phyloP scores from a whole-genome alignment of 768 basidiomycete genomes.

The Strobilomyces confusus region DNA sequence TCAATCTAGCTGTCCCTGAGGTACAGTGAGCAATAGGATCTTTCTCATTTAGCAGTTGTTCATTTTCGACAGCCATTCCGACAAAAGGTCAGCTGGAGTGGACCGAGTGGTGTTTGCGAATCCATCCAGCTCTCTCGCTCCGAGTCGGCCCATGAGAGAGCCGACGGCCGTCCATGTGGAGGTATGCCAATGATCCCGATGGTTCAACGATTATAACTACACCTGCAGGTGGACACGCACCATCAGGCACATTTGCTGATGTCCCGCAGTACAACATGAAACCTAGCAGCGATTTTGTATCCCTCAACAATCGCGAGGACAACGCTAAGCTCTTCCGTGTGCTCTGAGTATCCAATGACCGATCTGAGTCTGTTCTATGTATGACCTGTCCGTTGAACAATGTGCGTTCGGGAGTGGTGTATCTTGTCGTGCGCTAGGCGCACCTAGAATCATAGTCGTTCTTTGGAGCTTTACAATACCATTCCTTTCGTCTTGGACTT shows the following conservation, averaged over 20 bases:
- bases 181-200: slow-evolving; percentile 19
- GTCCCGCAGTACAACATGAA: slow-evolving; percentile 22
- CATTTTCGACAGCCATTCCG: slow-evolving; percentile 16
- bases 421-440: neutral
- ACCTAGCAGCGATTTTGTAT: slow-evolving; percentile 20
- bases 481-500: neutral
- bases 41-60: neutral
- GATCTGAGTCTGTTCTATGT: neutral
- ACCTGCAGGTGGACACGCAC: slow-evolving; percentile 28
- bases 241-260: slow-evolving; percentile 23
- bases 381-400: neutral
- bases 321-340: slow-evolving; percentile 11
- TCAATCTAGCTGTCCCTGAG: slow-evolving; percentile 27
- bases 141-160: slow-evolving; percentile 15
- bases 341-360: slow-evolving; percentile 5
- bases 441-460: slow-evolving; percentile 8
- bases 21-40: slow-evolving; percentile 25
- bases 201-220: slow-evolving; percentile 3
- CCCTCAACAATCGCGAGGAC: slow-evolving; percentile 21
- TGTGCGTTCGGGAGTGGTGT: neutral
- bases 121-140: slow-evolving; percentile 13
- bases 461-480: slow-evolving; percentile 1
- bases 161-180: slow-evolving; percentile 32
- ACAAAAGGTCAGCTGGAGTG: slow-evolving; percentile 17
- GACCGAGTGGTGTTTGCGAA: slow-evolving; percentile 10